A percentile compares a stretch with the other conserved stretches of the same genome.
Evolutionary conservation across 352 stramenopile genomes (phyloP).

Genomic region (Sclerospora graminicola): DNA sequence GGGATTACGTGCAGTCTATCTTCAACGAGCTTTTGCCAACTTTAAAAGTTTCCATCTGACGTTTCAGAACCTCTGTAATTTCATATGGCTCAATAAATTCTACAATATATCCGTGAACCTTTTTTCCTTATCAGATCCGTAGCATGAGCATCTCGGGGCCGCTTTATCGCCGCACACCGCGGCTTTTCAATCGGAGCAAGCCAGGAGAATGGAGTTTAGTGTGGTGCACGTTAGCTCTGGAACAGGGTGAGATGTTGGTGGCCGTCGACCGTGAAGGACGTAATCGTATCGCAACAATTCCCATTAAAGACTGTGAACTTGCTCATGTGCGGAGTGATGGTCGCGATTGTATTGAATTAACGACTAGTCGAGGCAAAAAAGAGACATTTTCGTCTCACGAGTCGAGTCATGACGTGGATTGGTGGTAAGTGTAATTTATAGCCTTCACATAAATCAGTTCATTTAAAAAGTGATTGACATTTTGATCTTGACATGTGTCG

Average conservation of each 20-base stretch:
- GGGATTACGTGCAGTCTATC: slow-evolving; percentile 57
- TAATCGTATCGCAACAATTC: slow-evolving; percentile 42
- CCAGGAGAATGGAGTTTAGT: slow-evolving; percentile 70
- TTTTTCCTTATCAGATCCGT: background rate
- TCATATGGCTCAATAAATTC: slow-evolving; percentile 1
- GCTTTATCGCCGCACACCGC: slow-evolving; percentile 59
- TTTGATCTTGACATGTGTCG: background rate
- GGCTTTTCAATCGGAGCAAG: slow-evolving; percentile 63
- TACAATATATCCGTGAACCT: background rate
- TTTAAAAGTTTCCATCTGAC: slow-evolving; percentile 28
- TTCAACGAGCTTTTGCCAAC: slow-evolving; percentile 47
- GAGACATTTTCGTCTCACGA: slow-evolving; percentile 79
- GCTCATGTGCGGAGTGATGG: slow-evolving; percentile 74
- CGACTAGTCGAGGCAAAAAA: slow-evolving; percentile 53
- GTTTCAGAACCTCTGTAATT: slow-evolving; percentile 2
- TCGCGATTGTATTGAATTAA: slow-evolving; percentile 76
- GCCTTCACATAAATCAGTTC: too few relatives aligned
- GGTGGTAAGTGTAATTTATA: slow-evolving; percentile 38
- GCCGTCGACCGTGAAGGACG: slow-evolving; percentile 48
- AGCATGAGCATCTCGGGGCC: slow-evolving; percentile 57
- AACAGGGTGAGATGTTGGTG: slow-evolving; percentile 56
- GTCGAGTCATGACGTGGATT: slow-evolving; percentile 80
- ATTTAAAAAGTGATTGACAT: too few relatives aligned
- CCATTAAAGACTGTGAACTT: slow-evolving; percentile 58
- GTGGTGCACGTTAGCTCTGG: slow-evolving; percentile 59